Percentiles rank a stretch among this genome's conserved stretches.
These are phyloP conservation scores for Amniculicola lignicola DNA, from an alignment of 495 filamentous ascomycete genomes.

Conservation along the genomic window DNA sequence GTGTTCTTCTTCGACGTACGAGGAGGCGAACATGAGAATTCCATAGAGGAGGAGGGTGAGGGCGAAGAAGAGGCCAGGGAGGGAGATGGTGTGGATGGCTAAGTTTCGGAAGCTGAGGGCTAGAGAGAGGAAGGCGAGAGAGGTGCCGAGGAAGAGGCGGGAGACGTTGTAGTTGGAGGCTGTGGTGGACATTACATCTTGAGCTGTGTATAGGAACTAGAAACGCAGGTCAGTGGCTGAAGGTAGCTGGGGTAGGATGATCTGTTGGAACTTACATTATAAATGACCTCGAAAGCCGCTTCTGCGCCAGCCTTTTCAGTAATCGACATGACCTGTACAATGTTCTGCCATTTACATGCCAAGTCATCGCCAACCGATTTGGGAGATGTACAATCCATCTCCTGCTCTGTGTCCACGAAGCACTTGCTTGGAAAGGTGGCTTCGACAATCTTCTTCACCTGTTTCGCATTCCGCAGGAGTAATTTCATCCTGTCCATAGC, in stretches of 20 bases:
- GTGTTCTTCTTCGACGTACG: constrained; percentile 96
- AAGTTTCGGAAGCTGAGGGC: constrained; percentile 39
- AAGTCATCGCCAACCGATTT: constrained; percentile 55
- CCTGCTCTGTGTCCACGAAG: constrained; percentile 46
- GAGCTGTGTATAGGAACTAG: constrained; percentile 65
- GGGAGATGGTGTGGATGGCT: constrained; percentile 16
- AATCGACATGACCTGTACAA: constrained; percentile 26
- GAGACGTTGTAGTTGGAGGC: constrained; percentile 85
- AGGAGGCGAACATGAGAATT: constrained; percentile 94
- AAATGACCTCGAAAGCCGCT: constrained; percentile 9
- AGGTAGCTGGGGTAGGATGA: not conserved
- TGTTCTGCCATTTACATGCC: constrained; percentile 61
- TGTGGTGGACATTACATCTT: constrained; percentile 74
- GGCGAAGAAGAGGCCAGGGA: constrained; percentile 37
- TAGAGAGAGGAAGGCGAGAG: constrained; percentile 48
- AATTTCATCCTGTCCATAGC: constrained; percentile 61
- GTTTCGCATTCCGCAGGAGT: constrained; percentile 69
- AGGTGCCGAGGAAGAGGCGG: constrained; percentile 55
- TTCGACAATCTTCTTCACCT: constrained; percentile 70
- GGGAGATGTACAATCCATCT: constrained; percentile 46
- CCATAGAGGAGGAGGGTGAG: constrained; percentile 60
- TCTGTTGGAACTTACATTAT: constrained; percentile 8
- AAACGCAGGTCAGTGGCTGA: not conserved
- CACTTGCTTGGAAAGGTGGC: constrained; percentile 60
- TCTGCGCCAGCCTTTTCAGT: constrained; percentile 12